Conservation (phyloP, 2,329 filamentous ascomycete species). For the Epichloe sp. region DNA sequence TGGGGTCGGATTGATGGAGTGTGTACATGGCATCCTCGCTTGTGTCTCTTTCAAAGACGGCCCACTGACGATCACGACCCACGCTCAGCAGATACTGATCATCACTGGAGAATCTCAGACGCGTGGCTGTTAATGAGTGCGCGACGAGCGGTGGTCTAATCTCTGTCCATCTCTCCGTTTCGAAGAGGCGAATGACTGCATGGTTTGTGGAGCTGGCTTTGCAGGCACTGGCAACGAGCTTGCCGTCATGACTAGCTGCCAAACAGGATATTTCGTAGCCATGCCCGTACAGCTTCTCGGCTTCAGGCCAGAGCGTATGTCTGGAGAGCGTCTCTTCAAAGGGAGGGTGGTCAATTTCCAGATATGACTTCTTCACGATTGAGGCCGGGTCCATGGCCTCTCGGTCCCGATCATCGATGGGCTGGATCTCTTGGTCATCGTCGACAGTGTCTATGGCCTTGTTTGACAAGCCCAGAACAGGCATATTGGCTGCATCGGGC, state of each 20-base stretch:
- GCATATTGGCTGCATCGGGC: constrained; percentile 86
- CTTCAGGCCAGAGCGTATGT: constrained; percentile 89
- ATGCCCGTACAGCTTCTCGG: constrained; percentile 94
- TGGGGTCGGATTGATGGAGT: constrained; percentile 54
- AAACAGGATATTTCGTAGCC: constrained; percentile 92
- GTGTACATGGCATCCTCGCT: constrained; percentile 33
- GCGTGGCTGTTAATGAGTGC: constrained; percentile 76
- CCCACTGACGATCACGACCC: constrained; percentile 85
- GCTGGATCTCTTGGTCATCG: constrained; percentile 32
- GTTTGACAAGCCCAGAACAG: constrained; percentile 88
- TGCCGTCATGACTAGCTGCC: constrained; percentile 61
- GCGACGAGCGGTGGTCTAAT: constrained; percentile 69
- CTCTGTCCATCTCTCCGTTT: constrained; percentile 79
- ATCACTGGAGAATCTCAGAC: constrained; percentile 65
- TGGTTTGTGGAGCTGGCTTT: constrained; percentile 87
- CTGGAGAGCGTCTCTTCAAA: constrained; percentile 81
- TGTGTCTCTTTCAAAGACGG: constrained; percentile 51
- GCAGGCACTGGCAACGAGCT: constrained; percentile 78
- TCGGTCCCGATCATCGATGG: constrained; percentile 34
- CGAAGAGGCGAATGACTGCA: constrained; percentile 84
- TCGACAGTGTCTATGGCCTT: constrained; percentile 62
- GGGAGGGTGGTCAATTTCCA: constrained; percentile 61
- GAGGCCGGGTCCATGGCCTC: constrained; percentile 43
- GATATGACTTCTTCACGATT: constrained; percentile 43
- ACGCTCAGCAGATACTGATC: constrained; percentile 72